Conservation (phyloP, 1,284 basidiomycete genomes). For the Melampsora abietis-canadensis region DNA sequence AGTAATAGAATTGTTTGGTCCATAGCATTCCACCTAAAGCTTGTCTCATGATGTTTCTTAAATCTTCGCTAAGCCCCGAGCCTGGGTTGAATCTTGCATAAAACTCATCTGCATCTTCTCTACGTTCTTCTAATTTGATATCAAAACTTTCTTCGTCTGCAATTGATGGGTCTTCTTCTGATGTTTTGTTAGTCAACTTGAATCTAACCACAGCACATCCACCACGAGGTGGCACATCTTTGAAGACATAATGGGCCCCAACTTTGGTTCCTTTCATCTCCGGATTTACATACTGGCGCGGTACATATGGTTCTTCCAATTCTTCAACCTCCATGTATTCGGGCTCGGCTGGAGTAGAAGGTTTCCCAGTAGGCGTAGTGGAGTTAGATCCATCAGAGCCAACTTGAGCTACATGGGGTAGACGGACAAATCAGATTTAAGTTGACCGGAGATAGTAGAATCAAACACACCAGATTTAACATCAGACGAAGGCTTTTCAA, state of each 20-base stretch:
- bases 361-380: conserved; percentile 28
- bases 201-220: conserved; percentile 93
- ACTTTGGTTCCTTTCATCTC: conserved; percentile 84
- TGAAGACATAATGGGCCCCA: conserved; percentile 84
- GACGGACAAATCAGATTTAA: conserved; percentile 2
- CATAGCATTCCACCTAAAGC: conserved; percentile 98
- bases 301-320: conserved; percentile 55
- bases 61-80: conserved; percentile 75
- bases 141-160: conserved; percentile 89
- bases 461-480: conserved; percentile 35
- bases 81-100: conserved; percentile 70
- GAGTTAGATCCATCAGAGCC: conserved; percentile 40
- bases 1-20: conserved; percentile 94
- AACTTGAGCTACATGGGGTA: conserved; percentile 27
- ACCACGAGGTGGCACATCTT: conserved; percentile 78
- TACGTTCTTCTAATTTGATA: conserved; percentile 77
- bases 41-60: conserved; percentile 93
- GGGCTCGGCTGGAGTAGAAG: conserved; percentile 48
- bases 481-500: conserved; percentile 48
- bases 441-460: conserved; percentile 17
- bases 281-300: conserved; percentile 72
- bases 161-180: conserved; percentile 71
- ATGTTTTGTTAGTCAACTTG: conserved; percentile 77
- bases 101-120: conserved; percentile 92
- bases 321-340: conserved; percentile 62